Conservation (phyloP, 148 eudicot species). For the Fagopyrum homotropicum region DNA sequence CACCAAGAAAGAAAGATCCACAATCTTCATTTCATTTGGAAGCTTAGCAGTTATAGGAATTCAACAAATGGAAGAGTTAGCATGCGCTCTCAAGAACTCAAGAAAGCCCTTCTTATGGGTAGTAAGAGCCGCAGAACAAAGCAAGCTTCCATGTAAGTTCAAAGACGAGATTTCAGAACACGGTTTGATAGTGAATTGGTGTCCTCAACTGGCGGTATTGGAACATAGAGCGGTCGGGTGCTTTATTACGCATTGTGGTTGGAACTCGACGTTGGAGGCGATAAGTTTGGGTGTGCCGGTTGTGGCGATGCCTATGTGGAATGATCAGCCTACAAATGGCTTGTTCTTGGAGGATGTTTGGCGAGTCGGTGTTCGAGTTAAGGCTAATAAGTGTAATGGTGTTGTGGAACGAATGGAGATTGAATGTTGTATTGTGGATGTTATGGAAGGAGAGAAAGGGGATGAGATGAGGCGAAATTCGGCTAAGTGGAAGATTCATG, state of each 20-base stretch:
- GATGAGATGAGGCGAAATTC: slow-evolving; percentile 12
- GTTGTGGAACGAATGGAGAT: slow-evolving; percentile 9
- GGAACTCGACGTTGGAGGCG: slow-evolving; percentile 13
- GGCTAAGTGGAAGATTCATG: slow-evolving; percentile 12
- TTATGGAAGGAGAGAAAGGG: slow-evolving; percentile 15
- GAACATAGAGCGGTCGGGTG: slow-evolving; percentile 8
- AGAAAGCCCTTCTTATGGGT: slow-evolving; percentile 35
- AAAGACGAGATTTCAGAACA: background rate
- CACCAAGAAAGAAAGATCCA: slow-evolving; percentile 19
- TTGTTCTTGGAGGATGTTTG: slow-evolving; percentile 16
- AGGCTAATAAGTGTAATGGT: slow-evolving; percentile 4
- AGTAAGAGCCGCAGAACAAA: slow-evolving; percentile 23
- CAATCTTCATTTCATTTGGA: slow-evolving; percentile 39
- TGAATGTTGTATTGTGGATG: background rate
- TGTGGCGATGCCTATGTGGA: slow-evolving; percentile 15
- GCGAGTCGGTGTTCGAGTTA: slow-evolving; percentile 10
- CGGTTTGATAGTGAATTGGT: slow-evolving; percentile 8
- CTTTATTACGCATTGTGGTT: slow-evolving; percentile 15
- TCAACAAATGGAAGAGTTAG: slow-evolving; percentile 35
- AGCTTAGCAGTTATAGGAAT: slow-evolving; percentile 23
- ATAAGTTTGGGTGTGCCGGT: slow-evolving; percentile 13
- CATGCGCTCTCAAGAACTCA: slow-evolving; percentile 20
- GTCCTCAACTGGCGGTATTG: slow-evolving; percentile 15
- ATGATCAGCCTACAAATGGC: slow-evolving; percentile 8
- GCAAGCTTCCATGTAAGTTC: slow-evolving; percentile 18